A percentile compares a stretch with the other conserved stretches of the same genome.
Evolutionary conservation across 257 asterid genomes (phyloP).

Genomic region (Euphrasia confusa): DNA sequence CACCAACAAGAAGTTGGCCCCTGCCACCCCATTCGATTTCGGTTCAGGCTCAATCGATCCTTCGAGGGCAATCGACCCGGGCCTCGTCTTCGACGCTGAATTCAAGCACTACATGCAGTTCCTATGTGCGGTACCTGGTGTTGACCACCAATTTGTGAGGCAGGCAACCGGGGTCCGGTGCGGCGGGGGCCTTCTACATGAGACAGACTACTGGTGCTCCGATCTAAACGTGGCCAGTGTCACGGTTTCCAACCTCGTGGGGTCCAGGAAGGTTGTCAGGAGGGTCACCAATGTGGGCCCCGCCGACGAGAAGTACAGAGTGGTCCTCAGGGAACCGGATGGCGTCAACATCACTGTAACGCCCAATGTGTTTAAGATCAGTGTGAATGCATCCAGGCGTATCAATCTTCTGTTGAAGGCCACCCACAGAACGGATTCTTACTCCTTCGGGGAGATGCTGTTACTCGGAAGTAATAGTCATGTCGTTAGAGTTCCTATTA

Average conservation of each 20-base stretch:
- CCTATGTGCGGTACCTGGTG: slow-evolving; percentile 64
- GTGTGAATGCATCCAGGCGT: slow-evolving; percentile 44
- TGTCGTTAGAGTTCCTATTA: slow-evolving; percentile 47
- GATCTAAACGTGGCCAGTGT: slow-evolving; percentile 58
- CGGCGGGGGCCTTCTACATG: too few relatives aligned
- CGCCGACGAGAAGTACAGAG: slow-evolving; percentile 44
- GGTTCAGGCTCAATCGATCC: slow-evolving; percentile 65
- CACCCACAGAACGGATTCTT: slow-evolving; percentile 38
- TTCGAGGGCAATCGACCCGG: slow-evolving; percentile 57
- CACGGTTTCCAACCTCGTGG: slow-evolving; percentile 54
- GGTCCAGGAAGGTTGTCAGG: slow-evolving; percentile 46
- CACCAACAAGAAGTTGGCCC: slow-evolving; percentile 32
- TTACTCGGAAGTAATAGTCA: slow-evolving; percentile 46
- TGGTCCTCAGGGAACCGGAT: slow-evolving; percentile 40
- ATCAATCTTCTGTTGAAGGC: slow-evolving; percentile 38
- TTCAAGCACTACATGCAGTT: slow-evolving; percentile 49
- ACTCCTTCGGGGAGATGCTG: slow-evolving; percentile 51
- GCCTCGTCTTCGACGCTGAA: slow-evolving; percentile 43
- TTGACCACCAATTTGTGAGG: slow-evolving; percentile 48
- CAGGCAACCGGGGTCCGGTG: slow-evolving; percentile 45
- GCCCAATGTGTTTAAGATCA: slow-evolving; percentile 38
- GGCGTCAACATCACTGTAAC: slow-evolving; percentile 45
- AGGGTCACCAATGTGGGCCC: slow-evolving; percentile 51
- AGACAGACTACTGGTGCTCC: slow-evolving; percentile 46
- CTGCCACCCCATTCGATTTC: slow-evolving; percentile 58